Base-by-base conservation (phyloP, 257 asterid genomes). In the Solanum lycopersicoides region DNA sequence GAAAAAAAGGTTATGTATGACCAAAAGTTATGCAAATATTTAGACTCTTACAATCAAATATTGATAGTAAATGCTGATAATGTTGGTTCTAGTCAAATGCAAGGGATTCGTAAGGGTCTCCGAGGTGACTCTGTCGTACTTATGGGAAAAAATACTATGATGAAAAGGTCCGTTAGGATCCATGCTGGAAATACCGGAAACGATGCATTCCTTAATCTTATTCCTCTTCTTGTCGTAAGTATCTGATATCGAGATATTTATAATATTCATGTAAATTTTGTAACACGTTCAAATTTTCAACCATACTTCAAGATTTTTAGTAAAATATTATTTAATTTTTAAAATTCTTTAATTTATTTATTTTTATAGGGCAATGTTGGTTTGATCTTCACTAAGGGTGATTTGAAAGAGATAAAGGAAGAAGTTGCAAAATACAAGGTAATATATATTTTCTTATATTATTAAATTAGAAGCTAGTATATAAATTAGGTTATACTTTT, bases 111-210 rank as follows among this genome's bases (percentile, higher is more conserved):
- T 79, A 85, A 80, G 75, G 98, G 98, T 34, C 83, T 96, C 71
- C 89, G 99, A 42, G 99, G 98, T 1, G 95, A 97, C 35, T 95
- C 99, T 4, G 90, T 0, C 2, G 21, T 50, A n/a, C 94, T 97
- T 35, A 97, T 97, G 99, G 99, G 99, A n/a, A 97, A 97, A 89
- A 95, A 97, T 75, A 97, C 99, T 7, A 93, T 97, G 99, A 97
- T 97, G 97, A 97, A 97, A 95, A 93, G 98, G 89, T 87, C 92
- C n/a, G 82, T 96, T 60, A 91, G 97, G 85, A 94, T 95, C 42
- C 99, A 97, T 77, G 90, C 95, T 30, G 98, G 94, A 79, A 94
- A 92, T 56, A 92, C n/a, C 23, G 97, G 96, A 21, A 95, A 96
- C 87, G 47, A 87, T 0, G 91, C 92, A 18, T 92, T 93, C 34